Evolutionary conservation across 768 basidiomycete genomes (phyloP).

Genomic region (Sistotremastrum suecicum): DNA sequence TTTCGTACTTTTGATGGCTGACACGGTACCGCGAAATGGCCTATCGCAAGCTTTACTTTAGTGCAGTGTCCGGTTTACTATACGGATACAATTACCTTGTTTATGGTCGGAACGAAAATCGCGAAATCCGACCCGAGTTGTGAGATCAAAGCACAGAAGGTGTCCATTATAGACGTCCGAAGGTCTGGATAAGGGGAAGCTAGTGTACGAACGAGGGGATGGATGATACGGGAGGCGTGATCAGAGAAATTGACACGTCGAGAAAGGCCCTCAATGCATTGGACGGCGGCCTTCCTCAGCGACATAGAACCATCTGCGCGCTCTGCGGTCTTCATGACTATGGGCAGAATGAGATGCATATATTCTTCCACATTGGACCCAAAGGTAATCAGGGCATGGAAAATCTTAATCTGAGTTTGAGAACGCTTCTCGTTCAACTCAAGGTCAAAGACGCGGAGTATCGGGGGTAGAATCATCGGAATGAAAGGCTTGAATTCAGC

Average conservation of each 20-base stretch:
- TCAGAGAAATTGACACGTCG: constrained; percentile 94
- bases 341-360: constrained; percentile 89
- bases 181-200: constrained; percentile 64
- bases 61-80: background rate
- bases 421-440: constrained; percentile 70
- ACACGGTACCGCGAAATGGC: constrained; percentile 65
- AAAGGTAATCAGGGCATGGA: constrained; percentile 90
- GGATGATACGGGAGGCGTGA: constrained; percentile 93
- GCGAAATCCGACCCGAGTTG: constrained; percentile 96
- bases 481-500: constrained; percentile 96
- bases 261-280: constrained; percentile 82
- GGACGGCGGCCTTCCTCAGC: constrained; percentile 78
- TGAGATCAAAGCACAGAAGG: constrained; percentile 78
- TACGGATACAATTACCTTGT: constrained; percentile 47
- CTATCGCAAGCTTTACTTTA: constrained; percentile 24
- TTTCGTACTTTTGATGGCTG: constrained; percentile 73
- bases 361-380: constrained; percentile 97
- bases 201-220: constrained; percentile 83
- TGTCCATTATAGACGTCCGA: constrained; percentile 79
- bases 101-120: constrained; percentile 93
- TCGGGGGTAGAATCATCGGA: constrained; percentile 74
- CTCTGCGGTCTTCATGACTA: constrained; percentile 87
- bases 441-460: constrained; percentile 86
- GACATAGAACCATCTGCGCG: constrained; percentile 55
- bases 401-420: constrained; percentile 74